Evolutionary conservation across 257 asterid genomes (phyloP), one percentile per base, ranked within the genome.

Genomic region (Lycium barbarum): DNA sequence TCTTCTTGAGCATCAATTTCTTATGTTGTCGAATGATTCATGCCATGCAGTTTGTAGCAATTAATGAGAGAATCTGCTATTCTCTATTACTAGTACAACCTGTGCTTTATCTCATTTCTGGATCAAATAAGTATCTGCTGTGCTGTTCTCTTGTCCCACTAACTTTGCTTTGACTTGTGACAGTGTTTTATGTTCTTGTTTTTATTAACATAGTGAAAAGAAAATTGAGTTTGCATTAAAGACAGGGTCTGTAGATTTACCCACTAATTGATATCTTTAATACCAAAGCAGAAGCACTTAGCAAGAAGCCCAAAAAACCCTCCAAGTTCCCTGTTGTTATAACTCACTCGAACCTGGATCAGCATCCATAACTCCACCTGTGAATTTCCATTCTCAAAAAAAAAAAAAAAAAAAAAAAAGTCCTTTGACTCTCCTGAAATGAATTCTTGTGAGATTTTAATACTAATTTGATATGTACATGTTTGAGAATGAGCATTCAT

Each of bases 401-500:
- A 59, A 59, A 7, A 66, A 33, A 13, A 35, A 59, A 59, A 7
- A 66, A 13, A 22, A 20, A 8, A 1, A 47, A 1, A 8, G n/a
- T 43, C 58, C 9, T 63, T 43, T 47, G 73, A 58, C 38, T 78
- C 62, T 20, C 78, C 51, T 61, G 49, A 1, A 17, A 40, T 33
- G 57, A 58, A 66, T 66, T 63, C 22, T 63, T 47, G 20, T 51
- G 62, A 54, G 72, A 65, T 85, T 84, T 38, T 86, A 54, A 79
- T 63, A 78, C 12, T 78, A 33, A 53, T 53, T 33, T 53, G 49
- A 78, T 33, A 3, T 43, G 20, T 74, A 49, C 73, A 55, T 82
- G 53, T 83, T 76, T 83, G 76, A 36, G 71, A 55, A 67, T 82
- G 68, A 66, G 66, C n/a, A 86, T 81, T 65, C 82, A 57, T 55